phyloP scores from a whole-genome alignment of 495 filamentous ascomycete genomes.

The Penicillium parvum region DNA sequence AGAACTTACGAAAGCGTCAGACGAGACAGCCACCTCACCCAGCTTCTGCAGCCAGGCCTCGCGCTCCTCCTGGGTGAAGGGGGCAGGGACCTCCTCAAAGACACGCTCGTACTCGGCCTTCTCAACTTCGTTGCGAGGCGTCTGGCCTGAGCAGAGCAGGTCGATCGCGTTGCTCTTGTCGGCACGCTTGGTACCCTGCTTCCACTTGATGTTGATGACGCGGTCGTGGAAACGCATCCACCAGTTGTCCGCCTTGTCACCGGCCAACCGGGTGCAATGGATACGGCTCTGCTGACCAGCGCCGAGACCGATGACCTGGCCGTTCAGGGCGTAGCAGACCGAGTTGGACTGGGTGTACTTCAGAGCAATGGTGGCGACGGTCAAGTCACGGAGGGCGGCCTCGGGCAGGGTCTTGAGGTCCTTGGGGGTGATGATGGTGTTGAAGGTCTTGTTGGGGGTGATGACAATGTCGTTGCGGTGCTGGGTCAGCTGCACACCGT shows the following conservation, averaged over 20 bases:
- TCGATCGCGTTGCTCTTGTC: slow-evolving; percentile 99
- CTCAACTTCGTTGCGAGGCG: slow-evolving; percentile 75
- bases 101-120: slow-evolving; percentile 78
- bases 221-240: slow-evolving; percentile 96
- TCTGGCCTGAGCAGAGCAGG: slow-evolving; percentile 80
- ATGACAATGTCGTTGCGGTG: slow-evolving; percentile 89
- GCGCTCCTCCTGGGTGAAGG: slow-evolving; percentile 81
- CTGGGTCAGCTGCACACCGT: slow-evolving; percentile 80
- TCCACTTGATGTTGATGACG: slow-evolving; percentile 84
- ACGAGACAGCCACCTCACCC: slow-evolving; percentile 76
- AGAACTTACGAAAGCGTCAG: slow-evolving; percentile 84
- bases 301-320: slow-evolving; percentile 89
- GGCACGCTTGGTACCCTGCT: slow-evolving; percentile 90
- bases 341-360: slow-evolving; percentile 99
- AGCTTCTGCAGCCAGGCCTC: slow-evolving; percentile 77
- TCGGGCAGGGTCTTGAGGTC: slow-evolving; percentile 67
- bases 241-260: slow-evolving; percentile 99
- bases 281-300: slow-evolving; percentile 97
- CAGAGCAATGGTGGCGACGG: slow-evolving; percentile 90
- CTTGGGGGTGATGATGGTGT: slow-evolving; percentile 77
- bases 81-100: slow-evolving; percentile 84
- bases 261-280: slow-evolving; percentile 96
- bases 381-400: slow-evolving; percentile 80
- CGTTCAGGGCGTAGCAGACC: slow-evolving; percentile 94
- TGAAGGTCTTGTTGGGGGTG: slow-evolving; percentile 76